Percentiles rank a stretch among this genome's conserved stretches.
Evolutionary conservation across 108 stramenopile species (phyloP).

Genomic region (Nitzschia sp.): DNA sequence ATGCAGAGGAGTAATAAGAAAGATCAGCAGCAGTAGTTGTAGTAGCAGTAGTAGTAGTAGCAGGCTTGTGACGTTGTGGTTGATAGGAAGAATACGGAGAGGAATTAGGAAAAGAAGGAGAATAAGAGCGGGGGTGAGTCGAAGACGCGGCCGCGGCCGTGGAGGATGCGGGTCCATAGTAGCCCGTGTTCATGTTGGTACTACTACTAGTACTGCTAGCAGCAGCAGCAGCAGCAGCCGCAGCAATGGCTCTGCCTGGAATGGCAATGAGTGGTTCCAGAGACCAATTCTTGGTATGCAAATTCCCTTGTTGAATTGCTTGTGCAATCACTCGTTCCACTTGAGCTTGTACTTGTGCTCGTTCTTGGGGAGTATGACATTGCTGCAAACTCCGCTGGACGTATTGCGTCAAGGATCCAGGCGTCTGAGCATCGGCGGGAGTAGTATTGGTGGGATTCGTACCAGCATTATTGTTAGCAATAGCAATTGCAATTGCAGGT

Average conservation of each 20-base stretch:
- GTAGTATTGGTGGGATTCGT: constrained; percentile 4
- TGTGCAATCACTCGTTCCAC: constrained; percentile 33
- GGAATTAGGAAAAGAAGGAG: not conserved
- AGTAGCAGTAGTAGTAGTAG: not conserved
- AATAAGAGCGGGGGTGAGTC: not conserved
- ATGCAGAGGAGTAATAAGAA: constrained; percentile 1
- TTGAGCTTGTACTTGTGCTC: constrained; percentile 23
- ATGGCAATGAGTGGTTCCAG: constrained; percentile 29
- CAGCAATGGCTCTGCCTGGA: not conserved
- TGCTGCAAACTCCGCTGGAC: constrained; percentile 38
- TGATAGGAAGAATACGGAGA: not conserved
- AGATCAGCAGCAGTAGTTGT: not conserved
- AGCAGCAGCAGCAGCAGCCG: not conserved
- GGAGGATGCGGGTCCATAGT: constrained; percentile 18
- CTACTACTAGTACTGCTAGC: not conserved
- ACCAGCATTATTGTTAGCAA: not conserved
- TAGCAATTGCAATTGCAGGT: not conserved
- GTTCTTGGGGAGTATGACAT: constrained; percentile 24
- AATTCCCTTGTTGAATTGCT: constrained; percentile 31
- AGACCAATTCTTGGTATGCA: constrained; percentile 45
- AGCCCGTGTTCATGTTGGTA: not conserved
- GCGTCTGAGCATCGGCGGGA: constrained; percentile 3
- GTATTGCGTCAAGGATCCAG: constrained; percentile 33
- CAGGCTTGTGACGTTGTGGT: not conserved
- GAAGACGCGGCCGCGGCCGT: not conserved